Conservation (phyloP, 768 basidiomycete genomes). For the Agrocybe chaxingu region DNA sequence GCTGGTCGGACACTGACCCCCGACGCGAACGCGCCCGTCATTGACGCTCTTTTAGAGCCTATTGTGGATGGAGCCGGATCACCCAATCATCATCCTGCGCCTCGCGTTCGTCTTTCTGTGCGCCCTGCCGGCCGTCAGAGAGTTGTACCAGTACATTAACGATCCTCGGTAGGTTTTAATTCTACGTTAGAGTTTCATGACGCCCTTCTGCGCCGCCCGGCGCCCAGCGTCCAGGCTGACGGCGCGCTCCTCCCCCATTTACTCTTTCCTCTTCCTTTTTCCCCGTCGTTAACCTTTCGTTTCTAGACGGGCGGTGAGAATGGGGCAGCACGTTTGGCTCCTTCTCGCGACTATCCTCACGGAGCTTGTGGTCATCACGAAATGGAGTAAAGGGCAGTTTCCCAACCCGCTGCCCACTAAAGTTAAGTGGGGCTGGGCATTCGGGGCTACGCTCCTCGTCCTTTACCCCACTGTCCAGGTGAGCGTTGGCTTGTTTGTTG, state of each 20-base stretch:
- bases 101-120: slow-evolving; percentile 80
- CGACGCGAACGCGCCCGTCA: neutral
- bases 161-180: slow-evolving; percentile 60
- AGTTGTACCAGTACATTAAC: slow-evolving; percentile 81
- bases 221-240: neutral
- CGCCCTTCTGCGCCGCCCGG: neutral
- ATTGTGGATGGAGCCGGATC: slow-evolving; percentile 90
- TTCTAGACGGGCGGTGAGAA: slow-evolving; percentile 73
- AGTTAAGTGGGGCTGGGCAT: slow-evolving; percentile 68
- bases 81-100: slow-evolving; percentile 74
- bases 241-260: neutral
- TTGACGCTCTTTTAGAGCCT: slow-evolving; percentile 33
- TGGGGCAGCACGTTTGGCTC: slow-evolving; percentile 90
- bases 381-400: slow-evolving; percentile 79
- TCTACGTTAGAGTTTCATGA: slow-evolving; percentile 7
- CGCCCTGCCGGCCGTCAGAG: slow-evolving; percentile 82
- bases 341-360: slow-evolving; percentile 83
- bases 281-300: neutral
- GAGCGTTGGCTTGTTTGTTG: slow-evolving; percentile 17
- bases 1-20: too few relatives aligned
- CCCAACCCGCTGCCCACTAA: slow-evolving; percentile 54
- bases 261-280: neutral
- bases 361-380: slow-evolving; percentile 74
- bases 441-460: slow-evolving; percentile 55
- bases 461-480: slow-evolving; percentile 72